Conservation (phyloP, 345 rosid species). For the Acer saccharum region DNA sequence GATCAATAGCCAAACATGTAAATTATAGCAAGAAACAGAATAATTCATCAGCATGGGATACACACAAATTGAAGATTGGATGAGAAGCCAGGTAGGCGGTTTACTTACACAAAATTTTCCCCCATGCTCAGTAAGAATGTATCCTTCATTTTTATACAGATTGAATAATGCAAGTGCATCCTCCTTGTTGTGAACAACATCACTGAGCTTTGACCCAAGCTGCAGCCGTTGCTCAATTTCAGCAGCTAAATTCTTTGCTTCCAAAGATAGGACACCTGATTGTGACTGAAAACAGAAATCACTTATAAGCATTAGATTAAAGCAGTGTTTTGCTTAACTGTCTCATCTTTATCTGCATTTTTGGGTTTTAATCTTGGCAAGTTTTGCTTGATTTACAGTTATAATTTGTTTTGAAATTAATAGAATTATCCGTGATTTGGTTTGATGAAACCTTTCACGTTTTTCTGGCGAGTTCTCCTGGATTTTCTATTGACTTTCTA, state of each 20-base stretch:
- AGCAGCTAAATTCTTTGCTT: conserved; percentile 78
- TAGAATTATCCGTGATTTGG: too few species aligned
- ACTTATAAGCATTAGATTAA: conserved; percentile 1
- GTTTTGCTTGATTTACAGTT: too few species aligned
- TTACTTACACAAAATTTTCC: conserved; percentile 76
- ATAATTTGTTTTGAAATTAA: too few species aligned
- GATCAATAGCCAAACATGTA: not conserved
- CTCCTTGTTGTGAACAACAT: conserved; percentile 65
- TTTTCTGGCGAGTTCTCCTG: too few species aligned
- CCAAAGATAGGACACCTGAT: conserved; percentile 49
- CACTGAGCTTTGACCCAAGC: conserved; percentile 84
- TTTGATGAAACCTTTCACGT: too few species aligned
- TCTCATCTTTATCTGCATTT: too few species aligned
- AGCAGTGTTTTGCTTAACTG: too few species aligned
- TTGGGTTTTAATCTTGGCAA: too few species aligned
- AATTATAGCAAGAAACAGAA: not conserved
- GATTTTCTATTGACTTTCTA: too few species aligned
- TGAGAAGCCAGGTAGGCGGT: conserved; percentile 2
- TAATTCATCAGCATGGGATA: not conserved
- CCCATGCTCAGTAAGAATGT: conserved; percentile 70
- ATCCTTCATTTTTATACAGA: conserved; percentile 74
- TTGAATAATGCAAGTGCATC: conserved; percentile 70
- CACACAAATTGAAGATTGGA: not conserved
- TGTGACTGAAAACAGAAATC: conserved; percentile 38
- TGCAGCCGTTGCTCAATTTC: conserved; percentile 70